Evolutionary conservation across 2,329 filamentous ascomycete genomes (phyloP).

Genomic region (Aspergillus caelatus): DNA sequence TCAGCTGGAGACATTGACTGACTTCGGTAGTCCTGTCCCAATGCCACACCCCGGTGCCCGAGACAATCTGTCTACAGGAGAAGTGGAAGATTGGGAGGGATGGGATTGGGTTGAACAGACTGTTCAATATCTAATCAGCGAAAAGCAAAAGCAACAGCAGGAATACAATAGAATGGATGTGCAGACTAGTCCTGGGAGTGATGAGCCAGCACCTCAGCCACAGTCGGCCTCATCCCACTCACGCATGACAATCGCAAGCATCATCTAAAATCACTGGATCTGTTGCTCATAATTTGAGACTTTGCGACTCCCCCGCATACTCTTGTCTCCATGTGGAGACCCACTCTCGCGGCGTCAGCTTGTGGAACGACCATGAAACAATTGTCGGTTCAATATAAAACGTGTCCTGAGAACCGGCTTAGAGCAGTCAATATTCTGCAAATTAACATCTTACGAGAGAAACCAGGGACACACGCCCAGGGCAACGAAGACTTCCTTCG

Average conservation of each 20-base stretch:
- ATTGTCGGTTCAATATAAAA: not conserved
- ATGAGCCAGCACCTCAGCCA: conserved; percentile 29
- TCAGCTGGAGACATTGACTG: conserved; percentile 33
- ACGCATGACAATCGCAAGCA: conserved; percentile 52
- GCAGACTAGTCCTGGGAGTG: conserved; percentile 28
- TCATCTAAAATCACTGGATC: conserved; percentile 38
- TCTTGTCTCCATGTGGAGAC: not conserved
- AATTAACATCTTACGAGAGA: not conserved
- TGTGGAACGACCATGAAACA: not conserved
- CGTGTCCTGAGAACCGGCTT: not conserved
- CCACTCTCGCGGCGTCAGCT: not conserved
- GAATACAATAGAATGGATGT: conserved; percentile 35
- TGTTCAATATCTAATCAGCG: conserved; percentile 58
- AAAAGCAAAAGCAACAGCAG: conserved; percentile 42
- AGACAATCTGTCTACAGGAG: conserved; percentile 49
- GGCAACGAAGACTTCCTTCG: not conserved
- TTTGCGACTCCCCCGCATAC: not conserved
- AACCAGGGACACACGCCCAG: not conserved
- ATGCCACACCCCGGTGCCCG: conserved; percentile 17
- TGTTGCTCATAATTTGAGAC: not conserved
- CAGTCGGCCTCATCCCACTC: conserved; percentile 38
- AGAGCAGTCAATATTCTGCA: not conserved
- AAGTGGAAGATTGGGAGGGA: conserved; percentile 73
- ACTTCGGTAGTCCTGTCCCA: conserved; percentile 18
- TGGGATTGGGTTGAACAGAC: conserved; percentile 75